A percentile compares a stretch with the other conserved stretches of the same genome.
Evolutionary conservation across 2,329 filamentous ascomycete species (phyloP).

Genomic region (Parafenestella ontariensis): DNA sequence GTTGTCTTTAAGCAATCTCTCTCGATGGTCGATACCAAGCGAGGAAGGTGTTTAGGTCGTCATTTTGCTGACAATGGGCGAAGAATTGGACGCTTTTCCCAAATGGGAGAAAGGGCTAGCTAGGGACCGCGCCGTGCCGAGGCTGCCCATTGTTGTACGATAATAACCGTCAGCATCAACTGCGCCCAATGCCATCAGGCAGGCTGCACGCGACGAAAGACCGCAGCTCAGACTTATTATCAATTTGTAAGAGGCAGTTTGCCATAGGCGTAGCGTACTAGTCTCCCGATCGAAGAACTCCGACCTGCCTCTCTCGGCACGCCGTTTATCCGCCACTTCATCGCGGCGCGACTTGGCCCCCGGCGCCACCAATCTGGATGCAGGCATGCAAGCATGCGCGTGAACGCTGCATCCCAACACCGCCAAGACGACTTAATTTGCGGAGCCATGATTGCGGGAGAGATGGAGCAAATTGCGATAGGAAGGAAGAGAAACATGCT

Average conservation of each 20-base stretch:
- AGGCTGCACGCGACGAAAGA: background rate
- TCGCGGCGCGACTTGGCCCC: conserved; percentile 5
- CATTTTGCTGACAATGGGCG: conserved; percentile 1
- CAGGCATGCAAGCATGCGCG: conserved; percentile 8
- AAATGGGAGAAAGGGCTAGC: background rate
- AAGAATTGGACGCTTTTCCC: background rate
- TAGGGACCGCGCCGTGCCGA: conserved; percentile 1
- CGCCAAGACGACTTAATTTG: conserved; percentile 26
- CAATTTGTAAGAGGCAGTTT: conserved; percentile 1
- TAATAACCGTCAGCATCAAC: background rate
- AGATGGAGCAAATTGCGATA: conserved; percentile 27
- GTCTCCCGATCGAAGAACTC: background rate
- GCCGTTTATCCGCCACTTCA: conserved; percentile 16
- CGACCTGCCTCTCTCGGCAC: conserved; percentile 23
- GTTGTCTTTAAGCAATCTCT: background rate
- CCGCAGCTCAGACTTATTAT: no score
- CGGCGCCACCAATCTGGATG: conserved; percentile 21
- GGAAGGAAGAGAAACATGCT: conserved; percentile 27
- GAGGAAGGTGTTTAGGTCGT: conserved; percentile 13
- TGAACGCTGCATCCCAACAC: conserved; percentile 5
- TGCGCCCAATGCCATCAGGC: background rate
- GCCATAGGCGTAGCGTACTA: background rate
- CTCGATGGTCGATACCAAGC: conserved; percentile 6
- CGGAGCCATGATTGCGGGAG: conserved; percentile 13
- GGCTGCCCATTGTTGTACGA: background rate